A percentile compares a stretch with the other conserved stretches of the same genome.
Evolutionary conservation across 2,329 filamentous ascomycete genomes (phyloP).

Genomic region (Cladophialophora exuberans): DNA sequence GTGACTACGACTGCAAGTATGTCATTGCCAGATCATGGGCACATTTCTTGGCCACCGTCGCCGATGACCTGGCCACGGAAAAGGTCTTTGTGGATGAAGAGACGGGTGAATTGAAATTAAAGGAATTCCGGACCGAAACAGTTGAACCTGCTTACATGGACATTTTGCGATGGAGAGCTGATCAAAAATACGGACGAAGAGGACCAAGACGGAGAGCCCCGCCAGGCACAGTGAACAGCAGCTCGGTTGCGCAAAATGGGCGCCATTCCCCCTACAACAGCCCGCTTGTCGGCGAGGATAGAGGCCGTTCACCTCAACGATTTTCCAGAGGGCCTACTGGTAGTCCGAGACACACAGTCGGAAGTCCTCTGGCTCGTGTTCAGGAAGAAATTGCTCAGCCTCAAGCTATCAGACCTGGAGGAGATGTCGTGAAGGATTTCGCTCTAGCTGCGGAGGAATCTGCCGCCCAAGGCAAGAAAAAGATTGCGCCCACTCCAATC

Average conservation of each 20-base stretch:
- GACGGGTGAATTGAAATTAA: constrained; percentile 83
- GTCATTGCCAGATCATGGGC: constrained; percentile 93
- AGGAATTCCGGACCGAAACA: constrained; percentile 85
- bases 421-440: constrained; percentile 39
- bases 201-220: constrained; percentile 50
- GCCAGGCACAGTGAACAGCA: constrained; percentile 57
- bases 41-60: constrained; percentile 79
- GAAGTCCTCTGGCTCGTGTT: constrained; percentile 51
- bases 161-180: constrained; percentile 90
- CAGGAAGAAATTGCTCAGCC: constrained; percentile 48
- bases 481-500: constrained; percentile 41
- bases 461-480: constrained; percentile 37
- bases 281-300: constrained; percentile 46
- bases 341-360: constrained; percentile 49
- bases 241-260: constrained; percentile 48
- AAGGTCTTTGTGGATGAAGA: constrained; percentile 95
- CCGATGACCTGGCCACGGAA: constrained; percentile 86
- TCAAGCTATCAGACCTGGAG: constrained; percentile 37
- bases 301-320: constrained; percentile 53
- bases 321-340: constrained; percentile 48
- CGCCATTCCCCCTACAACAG: constrained; percentile 59
- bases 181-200: constrained; percentile 84
- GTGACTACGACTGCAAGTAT: constrained; percentile 98
- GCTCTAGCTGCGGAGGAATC: constrained; percentile 35
- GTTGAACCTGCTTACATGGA: constrained; percentile 94